These are phyloP conservation scores for Linnemannia elongata DNA, from an alignment of 192 early-diverging fungal species.

Conservation along the genomic window DNA sequence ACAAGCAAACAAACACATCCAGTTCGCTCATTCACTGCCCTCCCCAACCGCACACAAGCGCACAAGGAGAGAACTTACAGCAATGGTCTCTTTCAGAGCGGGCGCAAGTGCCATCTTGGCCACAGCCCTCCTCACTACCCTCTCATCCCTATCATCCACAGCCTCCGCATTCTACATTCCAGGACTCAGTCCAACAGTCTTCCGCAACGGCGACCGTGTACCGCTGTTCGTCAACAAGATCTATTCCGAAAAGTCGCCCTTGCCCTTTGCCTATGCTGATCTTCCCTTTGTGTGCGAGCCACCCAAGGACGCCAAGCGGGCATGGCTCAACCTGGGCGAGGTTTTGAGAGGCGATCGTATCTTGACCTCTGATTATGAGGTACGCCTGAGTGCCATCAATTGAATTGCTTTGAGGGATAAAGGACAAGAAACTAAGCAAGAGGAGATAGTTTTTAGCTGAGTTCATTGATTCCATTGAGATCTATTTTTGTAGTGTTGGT, in stretches of 20 bases:
- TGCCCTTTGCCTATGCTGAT: conserved; percentile 76
- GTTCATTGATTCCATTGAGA: background rate
- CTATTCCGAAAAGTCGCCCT: conserved; percentile 75
- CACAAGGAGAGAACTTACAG: background rate
- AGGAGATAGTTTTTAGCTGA: background rate
- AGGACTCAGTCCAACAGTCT: conserved; percentile 53
- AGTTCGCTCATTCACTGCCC: background rate
- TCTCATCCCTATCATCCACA: conserved; percentile 23
- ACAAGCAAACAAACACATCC: background rate
- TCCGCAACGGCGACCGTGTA: conserved; percentile 64
- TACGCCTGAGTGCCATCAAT: background rate
- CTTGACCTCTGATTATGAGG: conserved; percentile 68
- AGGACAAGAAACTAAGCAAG: background rate
- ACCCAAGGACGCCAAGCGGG: conserved; percentile 36
- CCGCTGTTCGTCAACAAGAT: conserved; percentile 77
- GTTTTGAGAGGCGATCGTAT: conserved; percentile 82
- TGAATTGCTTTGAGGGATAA: background rate
- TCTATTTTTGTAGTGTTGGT: background rate
- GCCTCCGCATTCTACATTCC: conserved; percentile 53
- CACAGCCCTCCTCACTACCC: conserved; percentile 22
- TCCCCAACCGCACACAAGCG: background rate
- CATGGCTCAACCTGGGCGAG: conserved; percentile 71
- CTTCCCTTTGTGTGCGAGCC: conserved; percentile 74
- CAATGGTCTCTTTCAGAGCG: conserved; percentile 29
- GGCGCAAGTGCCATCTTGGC: conserved; percentile 13